Evolutionary conservation across 1,284 basidiomycete genomes (phyloP).

Genomic region (Malassezia dermatis): DNA sequence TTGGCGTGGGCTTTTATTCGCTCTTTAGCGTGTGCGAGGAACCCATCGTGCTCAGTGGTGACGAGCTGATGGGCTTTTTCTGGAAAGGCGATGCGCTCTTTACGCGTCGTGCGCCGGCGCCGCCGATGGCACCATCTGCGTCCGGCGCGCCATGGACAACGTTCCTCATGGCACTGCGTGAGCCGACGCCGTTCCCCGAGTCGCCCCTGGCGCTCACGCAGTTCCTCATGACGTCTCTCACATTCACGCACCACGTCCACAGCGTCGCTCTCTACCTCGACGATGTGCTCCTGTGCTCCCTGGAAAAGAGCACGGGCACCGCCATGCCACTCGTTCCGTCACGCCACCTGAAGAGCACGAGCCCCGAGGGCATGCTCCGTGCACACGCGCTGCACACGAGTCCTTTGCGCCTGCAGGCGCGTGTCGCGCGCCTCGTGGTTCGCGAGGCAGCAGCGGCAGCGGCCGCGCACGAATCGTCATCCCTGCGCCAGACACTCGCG

Average conservation of each 20-base stretch:
- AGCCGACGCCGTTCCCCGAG: constrained; percentile 68
- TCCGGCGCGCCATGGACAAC: constrained; percentile 62
- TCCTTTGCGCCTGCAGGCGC: constrained; percentile 70
- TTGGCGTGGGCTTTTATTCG: constrained; percentile 53
- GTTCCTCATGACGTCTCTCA: constrained; percentile 83
- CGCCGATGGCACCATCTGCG: constrained; percentile 21
- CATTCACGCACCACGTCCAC: constrained; percentile 76
- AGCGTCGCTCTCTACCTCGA: constrained; percentile 58
- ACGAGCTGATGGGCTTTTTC: constrained; percentile 79
- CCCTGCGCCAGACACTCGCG: constrained; percentile 23
- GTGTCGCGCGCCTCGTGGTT: constrained; percentile 67
- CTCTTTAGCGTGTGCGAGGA: constrained; percentile 58
- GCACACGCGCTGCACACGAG: constrained; percentile 59
- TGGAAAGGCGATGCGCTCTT: constrained; percentile 59
- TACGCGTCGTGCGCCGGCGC: constrained; percentile 30
- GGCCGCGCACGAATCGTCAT: constrained; percentile 59
- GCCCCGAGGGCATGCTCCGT: constrained; percentile 57
- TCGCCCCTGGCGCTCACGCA: constrained; percentile 71
- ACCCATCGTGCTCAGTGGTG: constrained; percentile 80
- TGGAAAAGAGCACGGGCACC: constrained; percentile 61
- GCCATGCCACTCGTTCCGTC: constrained; percentile 58
- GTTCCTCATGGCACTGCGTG: constrained; percentile 80
- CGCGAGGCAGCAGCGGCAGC: constrained; percentile 50
- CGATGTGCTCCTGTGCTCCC: constrained; percentile 62
- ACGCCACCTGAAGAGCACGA: constrained; percentile 50